Evolutionary conservation across 352 stramenopile genomes (phyloP).

Genomic region (Globisporangium cystogenes): DNA sequence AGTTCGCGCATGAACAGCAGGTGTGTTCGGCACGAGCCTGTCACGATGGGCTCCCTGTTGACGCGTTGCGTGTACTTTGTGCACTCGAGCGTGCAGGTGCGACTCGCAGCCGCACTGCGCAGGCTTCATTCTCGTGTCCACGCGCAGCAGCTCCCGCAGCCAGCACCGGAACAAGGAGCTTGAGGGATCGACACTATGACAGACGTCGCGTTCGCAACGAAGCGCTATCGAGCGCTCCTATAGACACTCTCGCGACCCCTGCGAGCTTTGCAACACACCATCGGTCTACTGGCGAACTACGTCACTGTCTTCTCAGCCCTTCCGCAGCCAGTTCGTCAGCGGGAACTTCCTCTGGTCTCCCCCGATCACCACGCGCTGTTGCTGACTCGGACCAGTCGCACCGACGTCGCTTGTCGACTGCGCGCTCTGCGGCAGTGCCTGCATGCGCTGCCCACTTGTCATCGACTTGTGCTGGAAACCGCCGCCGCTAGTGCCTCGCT

Average conservation of each 20-base stretch:
- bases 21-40: neutral
- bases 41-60: neutral
- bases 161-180: neutral
- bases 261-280: neutral
- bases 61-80: neutral
- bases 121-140: conserved; percentile 10
- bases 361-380: conserved; percentile 11
- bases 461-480: conserved; percentile 30
- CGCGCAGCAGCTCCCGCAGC: neutral
- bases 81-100: neutral
- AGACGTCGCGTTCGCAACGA: neutral
- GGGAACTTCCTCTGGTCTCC: conserved; percentile 47
- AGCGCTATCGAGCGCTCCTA: neutral
- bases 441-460: conserved; percentile 45
- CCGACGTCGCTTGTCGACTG: conserved; percentile 7
- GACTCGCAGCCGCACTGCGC: conserved; percentile 4
- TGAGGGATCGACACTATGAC: neutral
- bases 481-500: conserved; percentile 5
- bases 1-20: conserved; percentile 26
- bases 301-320: conserved; percentile 15
- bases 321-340: conserved; percentile 63
- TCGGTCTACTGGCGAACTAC: neutral
- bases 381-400: conserved; percentile 16
- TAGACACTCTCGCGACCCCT: neutral
- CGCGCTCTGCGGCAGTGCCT: conserved; percentile 22